phyloP scores from a whole-genome alignment of 495 filamentous ascomycete genomes.

The Aspergillus kassunensis region DNA sequence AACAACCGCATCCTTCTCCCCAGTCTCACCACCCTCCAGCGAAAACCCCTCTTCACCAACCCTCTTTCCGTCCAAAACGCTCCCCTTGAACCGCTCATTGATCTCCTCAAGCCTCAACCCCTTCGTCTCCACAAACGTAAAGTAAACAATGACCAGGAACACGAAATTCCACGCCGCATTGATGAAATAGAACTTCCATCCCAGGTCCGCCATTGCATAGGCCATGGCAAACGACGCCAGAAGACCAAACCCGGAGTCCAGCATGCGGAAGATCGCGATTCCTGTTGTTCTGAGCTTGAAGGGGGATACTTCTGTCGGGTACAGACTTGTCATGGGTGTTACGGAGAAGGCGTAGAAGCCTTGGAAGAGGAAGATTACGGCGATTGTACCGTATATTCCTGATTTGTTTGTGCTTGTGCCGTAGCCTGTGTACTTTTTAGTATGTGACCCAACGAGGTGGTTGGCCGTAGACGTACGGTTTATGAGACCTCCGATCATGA shows the following conservation, averaged over 20 bases:
- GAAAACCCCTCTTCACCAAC: neutral
- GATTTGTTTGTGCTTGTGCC: neutral
- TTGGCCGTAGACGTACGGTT: neutral
- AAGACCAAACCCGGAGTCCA: neutral
- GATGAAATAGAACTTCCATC: neutral
- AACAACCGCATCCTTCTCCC: neutral
- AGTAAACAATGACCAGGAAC: neutral
- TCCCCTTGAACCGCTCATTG: neutral
- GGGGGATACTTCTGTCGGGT: neutral
- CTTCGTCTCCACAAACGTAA: neutral
- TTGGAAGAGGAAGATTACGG: slow-evolving; percentile 1
- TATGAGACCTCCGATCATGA: neutral
- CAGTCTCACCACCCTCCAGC: neutral
- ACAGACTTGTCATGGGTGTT: neutral
- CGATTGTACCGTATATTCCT: neutral
- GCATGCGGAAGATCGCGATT: neutral
- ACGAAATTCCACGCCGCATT: neutral
- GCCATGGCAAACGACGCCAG: neutral
- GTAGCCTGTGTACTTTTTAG: neutral
- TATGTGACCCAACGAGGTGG: no score
- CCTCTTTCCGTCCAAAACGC: neutral
- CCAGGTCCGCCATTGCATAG: neutral
- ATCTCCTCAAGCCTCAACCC: neutral
- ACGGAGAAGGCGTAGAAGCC: neutral
- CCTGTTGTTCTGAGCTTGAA: neutral